These are phyloP conservation scores for Trametes gibbosa DNA, from an alignment of 768 basidiomycete species.

Conservation along the genomic window DNA sequence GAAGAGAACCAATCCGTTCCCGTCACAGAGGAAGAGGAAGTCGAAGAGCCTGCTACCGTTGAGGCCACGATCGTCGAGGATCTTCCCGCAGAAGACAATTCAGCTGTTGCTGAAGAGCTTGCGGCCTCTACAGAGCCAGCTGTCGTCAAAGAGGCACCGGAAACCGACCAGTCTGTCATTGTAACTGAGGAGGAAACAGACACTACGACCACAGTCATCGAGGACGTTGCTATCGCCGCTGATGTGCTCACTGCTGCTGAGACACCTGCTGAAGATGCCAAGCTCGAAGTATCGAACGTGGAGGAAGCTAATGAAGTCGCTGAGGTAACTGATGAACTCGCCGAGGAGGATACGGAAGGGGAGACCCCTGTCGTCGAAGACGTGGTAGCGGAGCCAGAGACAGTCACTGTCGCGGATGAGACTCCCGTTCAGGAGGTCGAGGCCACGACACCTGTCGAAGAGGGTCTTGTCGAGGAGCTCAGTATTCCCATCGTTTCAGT, in stretches of 20 bases:
- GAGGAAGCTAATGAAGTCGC: not conserved
- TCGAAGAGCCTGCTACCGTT: not conserved
- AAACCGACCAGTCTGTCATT: not conserved
- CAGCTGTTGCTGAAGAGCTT: not conserved
- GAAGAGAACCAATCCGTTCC: not conserved
- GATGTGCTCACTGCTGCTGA: not conserved
- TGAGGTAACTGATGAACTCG: not conserved
- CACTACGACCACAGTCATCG: not conserved
- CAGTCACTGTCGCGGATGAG: not conserved
- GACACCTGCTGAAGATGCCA: not conserved
- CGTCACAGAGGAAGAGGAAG: not conserved
- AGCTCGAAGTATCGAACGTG: not conserved
- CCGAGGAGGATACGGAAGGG: constrained; percentile 3
- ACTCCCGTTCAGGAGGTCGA: not conserved
- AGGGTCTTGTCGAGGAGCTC: not conserved
- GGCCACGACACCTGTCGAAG: not conserved
- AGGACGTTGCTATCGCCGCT: not conserved
- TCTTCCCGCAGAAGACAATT: not conserved
- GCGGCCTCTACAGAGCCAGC: not conserved
- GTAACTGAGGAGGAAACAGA: not conserved
- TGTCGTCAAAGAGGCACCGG: not conserved
- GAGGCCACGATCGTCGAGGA: not conserved
- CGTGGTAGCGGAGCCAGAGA: not conserved
- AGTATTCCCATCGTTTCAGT: constrained; percentile 4
- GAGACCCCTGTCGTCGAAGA: not conserved